Base-by-base conservation (phyloP, 2,329 filamentous ascomycete genomes). In the Septoria petroselini region DNA sequence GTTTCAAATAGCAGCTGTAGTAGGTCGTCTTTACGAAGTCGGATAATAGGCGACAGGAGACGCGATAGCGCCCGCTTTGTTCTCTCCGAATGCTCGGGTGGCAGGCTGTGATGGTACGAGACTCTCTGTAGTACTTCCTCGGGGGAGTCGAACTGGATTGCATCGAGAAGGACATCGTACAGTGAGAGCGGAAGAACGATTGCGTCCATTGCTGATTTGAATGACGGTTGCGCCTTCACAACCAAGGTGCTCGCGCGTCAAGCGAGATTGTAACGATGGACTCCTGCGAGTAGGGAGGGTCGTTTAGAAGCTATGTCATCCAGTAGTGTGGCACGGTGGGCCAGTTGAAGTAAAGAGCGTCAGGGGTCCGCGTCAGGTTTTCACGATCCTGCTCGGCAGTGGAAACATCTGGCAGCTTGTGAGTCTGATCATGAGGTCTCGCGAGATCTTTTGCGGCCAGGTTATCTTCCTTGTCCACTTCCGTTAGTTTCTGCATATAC, bases 81-180 rank as follows among this genome's bases (percentile, higher is more conserved):
- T 49, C 42, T 49, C 7, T 49, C 42, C 38, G 46, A 31, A 17
- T 49, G 29, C 18, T 27, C 18, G 14, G 46, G 14, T n/a, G 46
- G 38, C 2, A n/a, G 17, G 25, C 29, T 21, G 19, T 41, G 46
- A 29, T 49, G 25, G 38, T 34, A 42, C 7, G n/a, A 25, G 23
- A 41, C 19, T 49, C n/a, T n/a, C n/a, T n/a, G n/a, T n/a, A n/a
- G n/a, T n/a, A n/a, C n/a, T n/a, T n/a, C n/a, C n/a, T n/a, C n/a
- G n/a, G n/a, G n/a, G n/a, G n/a, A n/a, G n/a, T n/a, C n/a, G n/a
- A n/a, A n/a, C n/a, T n/a, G n/a, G n/a, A n/a, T n/a, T n/a, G n/a
- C n/a, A n/a, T n/a, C n/a, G n/a, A n/a, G n/a, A n/a, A n/a, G n/a
- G n/a, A n/a, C n/a, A n/a, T n/a, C n/a, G n/a, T n/a, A n/a, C n/a